A percentile compares a stretch with the other conserved stretches of the same genome.
phyloP scores from a whole-genome alignment of 768 basidiomycete genomes.

The Phaeotremella skinneri region DNA sequence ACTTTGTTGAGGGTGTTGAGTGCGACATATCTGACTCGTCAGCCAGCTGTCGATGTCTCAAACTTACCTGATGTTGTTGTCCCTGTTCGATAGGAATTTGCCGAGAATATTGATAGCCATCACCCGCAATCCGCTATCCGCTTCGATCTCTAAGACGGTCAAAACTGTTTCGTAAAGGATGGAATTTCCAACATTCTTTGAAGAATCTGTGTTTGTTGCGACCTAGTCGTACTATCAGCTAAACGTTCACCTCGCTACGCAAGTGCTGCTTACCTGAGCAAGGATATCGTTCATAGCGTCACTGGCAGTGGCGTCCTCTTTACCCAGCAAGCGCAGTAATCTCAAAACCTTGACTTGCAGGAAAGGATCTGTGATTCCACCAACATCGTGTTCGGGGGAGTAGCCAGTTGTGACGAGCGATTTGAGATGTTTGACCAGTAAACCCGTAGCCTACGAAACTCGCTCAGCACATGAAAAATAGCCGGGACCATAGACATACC shows the following conservation, averaged over 20 bases:
- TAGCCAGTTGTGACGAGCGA: slow-evolving; percentile 93
- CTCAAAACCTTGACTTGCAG: slow-evolving; percentile 75
- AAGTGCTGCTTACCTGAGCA: slow-evolving; percentile 65
- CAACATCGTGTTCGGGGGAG: slow-evolving; percentile 97
- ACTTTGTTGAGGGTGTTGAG: slow-evolving; percentile 98
- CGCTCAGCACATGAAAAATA: slow-evolving; percentile 3
- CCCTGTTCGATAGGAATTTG: slow-evolving; percentile 93
- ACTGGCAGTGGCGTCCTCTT: slow-evolving; percentile 77
- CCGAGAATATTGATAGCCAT: slow-evolving; percentile 99
- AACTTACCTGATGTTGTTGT: slow-evolving; percentile 93
- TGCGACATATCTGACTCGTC: slow-evolving; percentile 76
- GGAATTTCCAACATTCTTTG: slow-evolving; percentile 97
- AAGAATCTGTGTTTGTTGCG: slow-evolving; percentile 96
- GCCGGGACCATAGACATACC: slow-evolving; percentile 53
- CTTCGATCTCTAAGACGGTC: slow-evolving; percentile 94
- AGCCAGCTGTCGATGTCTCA: not conserved
- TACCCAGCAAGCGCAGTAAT: slow-evolving; percentile 81
- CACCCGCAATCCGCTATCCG: slow-evolving; percentile 88
- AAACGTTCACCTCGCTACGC: not conserved
- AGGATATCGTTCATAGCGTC: slow-evolving; percentile 98
- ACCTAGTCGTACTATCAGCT: slow-evolving; percentile 59
- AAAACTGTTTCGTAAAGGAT: slow-evolving; percentile 97
- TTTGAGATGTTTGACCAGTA: slow-evolving; percentile 92
- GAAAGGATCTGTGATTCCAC: slow-evolving; percentile 75
- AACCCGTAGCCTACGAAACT: slow-evolving; percentile 32